Base-by-base conservation (phyloP, 1,139 yeast genomes). In the Magnusiomyces clavatus region DNA sequence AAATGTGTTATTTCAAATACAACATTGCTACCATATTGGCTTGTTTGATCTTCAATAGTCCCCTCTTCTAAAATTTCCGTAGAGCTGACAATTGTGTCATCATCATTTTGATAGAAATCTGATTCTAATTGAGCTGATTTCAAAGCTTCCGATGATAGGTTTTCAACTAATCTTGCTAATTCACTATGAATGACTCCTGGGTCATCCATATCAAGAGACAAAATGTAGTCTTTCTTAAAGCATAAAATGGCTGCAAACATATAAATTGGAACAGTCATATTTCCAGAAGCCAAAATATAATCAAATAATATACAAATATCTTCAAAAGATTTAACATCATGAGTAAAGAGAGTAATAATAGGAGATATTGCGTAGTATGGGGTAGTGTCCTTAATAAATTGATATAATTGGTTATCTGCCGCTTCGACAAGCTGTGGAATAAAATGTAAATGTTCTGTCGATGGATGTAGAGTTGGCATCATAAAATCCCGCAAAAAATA, bases 401-500 rank as follows among this genome's bases (percentile, higher is more conserved):
- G 69, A 59, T 77, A 81, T n/a, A 86, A 64, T 2, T 69, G 64
- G 1, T 68, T 66, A 60, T 86, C 95, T 2, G 73, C 69, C 2
- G 63, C 61, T 43, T 72, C 73, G 11, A 88, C 57, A 1, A 90
- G 61, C 2, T 78, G 74, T 0, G 95, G 89, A 2, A 92, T 77
- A 20, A 89, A 65, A 37, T 71, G 68, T 52, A 89, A 68, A 56
- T 87, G 90, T 51, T 77, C 77, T 13, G 86, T 66, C 0, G 95
- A 77, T 13, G 86, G 77, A 43, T 77, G 76, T 39, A 92, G 75
- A 37, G 81, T 78, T 5, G 82, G 77, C 64, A 87, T 74, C 95
- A 90, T 85, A 64, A 82, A 92, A 67, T 92, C 98, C 48, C 97
- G 74, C 46, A 92, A 69, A 63, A 82, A 86, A 51, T 71, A 63